Evolutionary conservation across 257 asterid species (phyloP), one percentile per base, ranked within the genome.

Genomic region (Jacaranda mimosifolia): DNA sequence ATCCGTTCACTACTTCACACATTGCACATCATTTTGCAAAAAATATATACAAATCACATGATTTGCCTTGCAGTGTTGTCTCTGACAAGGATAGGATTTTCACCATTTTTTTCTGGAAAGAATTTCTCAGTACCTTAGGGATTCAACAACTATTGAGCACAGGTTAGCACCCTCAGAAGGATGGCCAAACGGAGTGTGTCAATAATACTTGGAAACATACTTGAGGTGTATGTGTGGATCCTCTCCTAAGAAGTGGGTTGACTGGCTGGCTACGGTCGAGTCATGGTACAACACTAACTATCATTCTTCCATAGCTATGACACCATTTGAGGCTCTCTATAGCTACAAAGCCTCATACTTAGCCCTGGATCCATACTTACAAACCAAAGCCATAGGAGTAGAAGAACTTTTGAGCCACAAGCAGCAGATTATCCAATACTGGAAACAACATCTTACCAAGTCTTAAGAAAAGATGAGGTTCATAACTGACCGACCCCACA

Each of bases 131-230:
- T 40, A 40, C 5, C 19, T 0, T 15, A 3, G 63, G 71, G 2
- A 21, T 39, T 3, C 5, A 59, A 0, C 21, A 13, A 0, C 35
- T 17, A 0, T 1, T 17, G 0, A 17, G 21, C 58, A 59, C 82
- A 0, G 7, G 26, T 0, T 70, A 77, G 5, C 82, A 69, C 3
- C 82, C 77, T 4, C 40, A 77, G 6, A 21, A 49, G 0, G 42
- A 78, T 78, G 67, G 73, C 0, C 26, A 78, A 5, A 6, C 67
- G 3, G 68, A 78, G 32, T 9, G 48, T 0, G 55, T 70, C 0
- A 78, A 70, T 64, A 62, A 6, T 69, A 63, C 3, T 1, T 77
- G 26, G 81, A 77, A 1, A 15, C 0, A 0, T 69, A 69, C 13
- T 1, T 68, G 0, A 32, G 76, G 10, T 69, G 65, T 2, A 68